Conservation (phyloP, 2,329 filamentous ascomycete genomes). For the Fusarium pseudograminearum region DNA sequence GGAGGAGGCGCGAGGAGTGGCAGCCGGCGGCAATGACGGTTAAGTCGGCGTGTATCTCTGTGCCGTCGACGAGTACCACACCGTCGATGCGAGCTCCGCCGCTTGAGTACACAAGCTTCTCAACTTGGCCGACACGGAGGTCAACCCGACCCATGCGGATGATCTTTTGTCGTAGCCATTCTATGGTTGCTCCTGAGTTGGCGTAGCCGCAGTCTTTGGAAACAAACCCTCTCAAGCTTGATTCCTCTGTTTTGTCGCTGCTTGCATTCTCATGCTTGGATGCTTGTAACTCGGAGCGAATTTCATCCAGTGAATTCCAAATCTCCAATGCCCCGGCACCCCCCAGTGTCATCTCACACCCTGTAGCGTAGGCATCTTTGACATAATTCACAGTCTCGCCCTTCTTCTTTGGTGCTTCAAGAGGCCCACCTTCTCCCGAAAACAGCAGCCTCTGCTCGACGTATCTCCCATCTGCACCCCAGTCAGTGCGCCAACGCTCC, state of each 20-base stretch:
- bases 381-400: constrained; percentile 2
- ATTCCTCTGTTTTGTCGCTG: neutral
- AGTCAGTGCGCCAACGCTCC: constrained; percentile 5
- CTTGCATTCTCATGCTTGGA: neutral
- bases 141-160: neutral
- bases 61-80: neutral
- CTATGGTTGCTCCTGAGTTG: constrained; percentile 1
- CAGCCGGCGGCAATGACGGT: neutral
- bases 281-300: neutral
- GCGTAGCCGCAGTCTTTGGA: constrained; percentile 1
- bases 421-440: neutral
- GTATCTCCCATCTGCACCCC: constrained; percentile 1
- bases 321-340: neutral
- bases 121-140: neutral
- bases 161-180: neutral
- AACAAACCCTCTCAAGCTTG: constrained; percentile 1
- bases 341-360: neutral
- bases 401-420: neutral
- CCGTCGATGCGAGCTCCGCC: neutral
- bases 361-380: constrained; percentile 1
- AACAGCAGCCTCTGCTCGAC: neutral
- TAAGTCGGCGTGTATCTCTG: neutral
- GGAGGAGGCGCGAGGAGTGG: neutral
- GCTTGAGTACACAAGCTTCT: neutral
- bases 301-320: neutral